Percentiles rank a stretch among this genome's conserved stretches.
phyloP scores from a whole-genome alignment of 345 rosid genomes.

The Rhodomyrtus tomentosa region DNA sequence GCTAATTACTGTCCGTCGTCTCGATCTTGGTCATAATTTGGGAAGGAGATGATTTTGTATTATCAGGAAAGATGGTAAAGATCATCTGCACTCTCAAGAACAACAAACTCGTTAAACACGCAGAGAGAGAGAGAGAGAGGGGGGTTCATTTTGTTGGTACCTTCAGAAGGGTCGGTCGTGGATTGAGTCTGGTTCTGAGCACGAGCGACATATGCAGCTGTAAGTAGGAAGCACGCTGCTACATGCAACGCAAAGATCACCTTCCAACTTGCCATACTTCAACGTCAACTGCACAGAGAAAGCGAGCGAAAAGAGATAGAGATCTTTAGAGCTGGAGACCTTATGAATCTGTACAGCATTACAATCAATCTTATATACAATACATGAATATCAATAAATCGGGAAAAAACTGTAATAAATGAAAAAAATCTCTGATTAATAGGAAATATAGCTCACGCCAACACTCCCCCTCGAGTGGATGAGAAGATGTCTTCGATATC shows the following conservation, averaged over 20 bases:
- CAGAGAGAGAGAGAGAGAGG: neutral
- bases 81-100: neutral
- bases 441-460: too few species aligned
- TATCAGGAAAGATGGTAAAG: neutral
- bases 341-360: too few species aligned
- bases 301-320: neutral
- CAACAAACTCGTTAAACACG: neutral
- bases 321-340: neutral
- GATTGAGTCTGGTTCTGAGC: conserved; percentile 2
- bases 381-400: too few species aligned
- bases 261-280: neutral
- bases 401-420: too few species aligned
- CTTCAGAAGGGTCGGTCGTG: neutral
- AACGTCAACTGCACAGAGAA: neutral
- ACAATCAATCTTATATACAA: too few species aligned
- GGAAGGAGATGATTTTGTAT: neutral
- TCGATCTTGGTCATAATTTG: neutral
- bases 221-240: neutral
- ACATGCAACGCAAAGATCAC: neutral
- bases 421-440: too few species aligned
- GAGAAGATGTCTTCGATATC: too few species aligned
- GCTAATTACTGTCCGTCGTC: neutral
- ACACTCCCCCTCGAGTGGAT: too few species aligned
- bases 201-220: neutral
- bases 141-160: neutral